phyloP scores from a whole-genome alignment of 2,329 filamentous ascomycete species.

The Trichothecium roseum region DNA sequence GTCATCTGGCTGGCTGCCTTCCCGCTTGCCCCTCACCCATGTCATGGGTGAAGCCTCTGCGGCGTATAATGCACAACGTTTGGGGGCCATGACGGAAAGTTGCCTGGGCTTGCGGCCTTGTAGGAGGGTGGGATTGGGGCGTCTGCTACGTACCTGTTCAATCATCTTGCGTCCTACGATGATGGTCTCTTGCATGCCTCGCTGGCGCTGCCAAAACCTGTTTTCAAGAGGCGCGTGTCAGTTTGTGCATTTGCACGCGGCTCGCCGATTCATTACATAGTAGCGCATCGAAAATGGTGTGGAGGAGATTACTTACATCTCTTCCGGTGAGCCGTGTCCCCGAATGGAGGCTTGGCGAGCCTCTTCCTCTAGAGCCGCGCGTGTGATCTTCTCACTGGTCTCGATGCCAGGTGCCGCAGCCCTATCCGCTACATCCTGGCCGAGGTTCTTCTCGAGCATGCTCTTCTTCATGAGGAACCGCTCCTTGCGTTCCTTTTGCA shows the following conservation, averaged over 20 bases:
- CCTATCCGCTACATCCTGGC: slow-evolving; percentile 40
- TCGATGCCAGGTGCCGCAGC: slow-evolving; percentile 35
- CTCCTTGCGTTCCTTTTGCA: slow-evolving; percentile 76
- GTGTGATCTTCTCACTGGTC: slow-evolving; percentile 52
- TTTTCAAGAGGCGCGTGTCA: neutral
- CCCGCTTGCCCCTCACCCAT: too few species aligned
- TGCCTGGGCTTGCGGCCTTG: neutral
- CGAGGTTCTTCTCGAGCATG: slow-evolving; percentile 64
- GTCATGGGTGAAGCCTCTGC: too few species aligned
- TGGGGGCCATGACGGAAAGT: too few species aligned
- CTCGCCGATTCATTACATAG: too few species aligned
- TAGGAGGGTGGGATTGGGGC: slow-evolving; percentile 1
- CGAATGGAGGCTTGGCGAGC: slow-evolving; percentile 38
- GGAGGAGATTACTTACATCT: slow-evolving; percentile 27
- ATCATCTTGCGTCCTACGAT: slow-evolving; percentile 45
- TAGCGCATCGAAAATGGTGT: too few species aligned
- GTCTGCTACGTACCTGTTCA: slow-evolving; percentile 18
- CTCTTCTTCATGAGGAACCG: slow-evolving; percentile 71
- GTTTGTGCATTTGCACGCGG: neutral
- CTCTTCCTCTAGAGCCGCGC: slow-evolving; percentile 54
- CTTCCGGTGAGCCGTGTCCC: slow-evolving; percentile 39
- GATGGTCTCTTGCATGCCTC: slow-evolving; percentile 46
- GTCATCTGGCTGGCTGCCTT: too few species aligned
- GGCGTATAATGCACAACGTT: too few species aligned
- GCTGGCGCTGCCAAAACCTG: slow-evolving; percentile 54